Evolutionary conservation across 2,329 filamentous ascomycete genomes (phyloP).

Genomic region (Fusarium protoensiforme): DNA sequence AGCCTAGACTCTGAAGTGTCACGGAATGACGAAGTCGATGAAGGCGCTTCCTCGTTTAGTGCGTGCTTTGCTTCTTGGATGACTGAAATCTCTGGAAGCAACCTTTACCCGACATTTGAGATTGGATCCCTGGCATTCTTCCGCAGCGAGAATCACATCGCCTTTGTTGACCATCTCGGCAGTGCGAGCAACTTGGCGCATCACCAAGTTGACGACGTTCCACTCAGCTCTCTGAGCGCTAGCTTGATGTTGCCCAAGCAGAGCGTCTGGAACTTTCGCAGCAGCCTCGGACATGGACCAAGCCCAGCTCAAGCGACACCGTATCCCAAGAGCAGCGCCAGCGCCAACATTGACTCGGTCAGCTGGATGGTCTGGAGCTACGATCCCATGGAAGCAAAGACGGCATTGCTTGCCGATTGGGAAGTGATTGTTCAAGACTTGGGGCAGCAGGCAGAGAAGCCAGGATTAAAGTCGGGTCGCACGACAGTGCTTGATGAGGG

Average conservation of each 20-base stretch:
- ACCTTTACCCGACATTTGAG: constrained; percentile 65
- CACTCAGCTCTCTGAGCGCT: constrained; percentile 65
- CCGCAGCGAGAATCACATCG: constrained; percentile 57
- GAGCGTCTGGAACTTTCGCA: constrained; percentile 60
- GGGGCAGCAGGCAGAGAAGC: constrained; percentile 48
- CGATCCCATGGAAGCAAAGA: constrained; percentile 38
- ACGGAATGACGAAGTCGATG: constrained; percentile 30
- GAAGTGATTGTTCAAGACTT: constrained; percentile 52
- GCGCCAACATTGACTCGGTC: constrained; percentile 20
- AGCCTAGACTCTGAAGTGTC: constrained; percentile 21
- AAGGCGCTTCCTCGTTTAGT: constrained; percentile 36
- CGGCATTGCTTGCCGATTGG: constrained; percentile 50
- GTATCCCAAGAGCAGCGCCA: constrained; percentile 35
- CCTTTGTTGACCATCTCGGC: constrained; percentile 63
- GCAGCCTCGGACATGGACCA: constrained; percentile 18
- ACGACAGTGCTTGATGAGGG: constrained; percentile 55
- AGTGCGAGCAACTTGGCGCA: constrained; percentile 60
- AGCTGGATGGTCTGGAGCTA: constrained; percentile 5
- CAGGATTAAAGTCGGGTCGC: constrained; percentile 50
- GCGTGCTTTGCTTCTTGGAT: constrained; percentile 48
- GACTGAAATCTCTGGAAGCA: constrained; percentile 58
- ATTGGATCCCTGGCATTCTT: constrained; percentile 64
- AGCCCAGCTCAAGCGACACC: constrained; percentile 41
- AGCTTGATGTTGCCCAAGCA: constrained; percentile 63
- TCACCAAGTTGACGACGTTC: constrained; percentile 58